Evolutionary conservation across 2,329 filamentous ascomycete species (phyloP).

Genomic region (Nothophaeocryptopus gaeumannii): DNA sequence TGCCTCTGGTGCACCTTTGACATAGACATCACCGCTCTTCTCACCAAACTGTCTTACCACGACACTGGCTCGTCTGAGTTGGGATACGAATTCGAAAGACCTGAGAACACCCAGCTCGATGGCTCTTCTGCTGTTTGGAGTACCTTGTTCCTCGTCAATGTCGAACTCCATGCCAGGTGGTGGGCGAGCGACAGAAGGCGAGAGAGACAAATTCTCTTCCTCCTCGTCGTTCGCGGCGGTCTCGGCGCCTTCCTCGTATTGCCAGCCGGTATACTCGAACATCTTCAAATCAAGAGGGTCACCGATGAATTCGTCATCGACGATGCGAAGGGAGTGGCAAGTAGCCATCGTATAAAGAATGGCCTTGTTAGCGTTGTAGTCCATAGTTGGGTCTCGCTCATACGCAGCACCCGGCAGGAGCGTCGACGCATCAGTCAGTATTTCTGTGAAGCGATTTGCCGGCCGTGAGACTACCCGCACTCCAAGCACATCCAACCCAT

Average conservation of each 20-base stretch:
- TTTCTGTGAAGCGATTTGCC: conserved; percentile 67
- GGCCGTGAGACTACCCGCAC: conserved; percentile 71
- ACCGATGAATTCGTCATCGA: conserved; percentile 85
- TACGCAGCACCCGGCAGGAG: conserved; percentile 56
- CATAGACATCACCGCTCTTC: conserved; percentile 80
- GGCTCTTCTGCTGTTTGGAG: conserved; percentile 48
- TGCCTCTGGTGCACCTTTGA: conserved; percentile 94
- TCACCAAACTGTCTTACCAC: conserved; percentile 85
- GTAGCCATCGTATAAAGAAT: conserved; percentile 95
- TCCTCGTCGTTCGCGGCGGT: conserved; percentile 61
- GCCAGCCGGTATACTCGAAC: conserved; percentile 95
- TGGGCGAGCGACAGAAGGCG: conserved; percentile 85
- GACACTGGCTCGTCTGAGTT: conserved; percentile 87
- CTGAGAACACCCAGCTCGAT: conserved; percentile 89
- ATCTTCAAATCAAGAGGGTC: conserved; percentile 96
- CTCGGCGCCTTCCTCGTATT: conserved; percentile 82
- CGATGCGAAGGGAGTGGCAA: conserved; percentile 82
- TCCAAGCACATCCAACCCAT: conserved; percentile 89
- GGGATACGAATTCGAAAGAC: conserved; percentile 91
- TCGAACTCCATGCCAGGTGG: conserved; percentile 62
- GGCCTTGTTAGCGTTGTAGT: conserved; percentile 63
- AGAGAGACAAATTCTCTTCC: conserved; percentile 71
- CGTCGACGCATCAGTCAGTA: conserved; percentile 64
- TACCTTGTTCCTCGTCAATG: conserved; percentile 48
- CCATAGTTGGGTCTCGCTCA: conserved; percentile 58